Base-by-base conservation (phyloP, 768 basidiomycete genomes). In the Kwoniella dejecticola region DNA sequence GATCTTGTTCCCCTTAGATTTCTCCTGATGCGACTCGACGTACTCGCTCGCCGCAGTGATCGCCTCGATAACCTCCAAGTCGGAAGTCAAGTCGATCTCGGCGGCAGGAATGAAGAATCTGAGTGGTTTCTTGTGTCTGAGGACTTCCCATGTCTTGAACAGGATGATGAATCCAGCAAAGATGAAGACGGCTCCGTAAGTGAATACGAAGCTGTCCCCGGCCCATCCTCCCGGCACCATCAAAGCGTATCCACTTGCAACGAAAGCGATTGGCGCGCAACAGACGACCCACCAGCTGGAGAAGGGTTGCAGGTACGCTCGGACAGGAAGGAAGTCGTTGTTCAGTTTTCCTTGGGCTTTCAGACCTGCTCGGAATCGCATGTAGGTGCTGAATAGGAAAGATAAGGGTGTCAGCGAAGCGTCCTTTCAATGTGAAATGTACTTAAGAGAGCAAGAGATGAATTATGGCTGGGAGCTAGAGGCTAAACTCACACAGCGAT, bases 331-430 rank as follows among this genome's bases (percentile, higher is more conserved):
- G 27, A 59, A 57, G 19, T 62, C 54, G 17, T 49, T 40, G 21
- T 57, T 53, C 3, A 57, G 17, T 29, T n/a, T 41, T 6, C 66
- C 68, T 57, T 72, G 71, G 29, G 42, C 45, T 52, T 64, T 69
- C 17, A 69, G 52, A 7, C 66, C 71, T 30, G 42, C 41, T 56
- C 69, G 63, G 66, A 72, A 72, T n/a, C 68, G 62, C 31, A 72
- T 24, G 48, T 64, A 72, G 2, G 71, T 52, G 4, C 58, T 69
- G 36, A 1, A 2, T 12, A 15, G n/a, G n/a, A 26, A 13, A 10
- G 21, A 38, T 38, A 8, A 57, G 45, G 15, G n/a, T n/a, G 13
- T 45, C 42, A 57, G n/a, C 64, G 49, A 40, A 23, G 13, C 15
- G 21, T 60, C 27, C 2, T 15, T 45, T 15, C 21, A 15, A 12